These are phyloP conservation scores for Lasiodiplodia citricola DNA, from an alignment of 2,329 filamentous ascomycete species.

Conservation along the genomic window DNA sequence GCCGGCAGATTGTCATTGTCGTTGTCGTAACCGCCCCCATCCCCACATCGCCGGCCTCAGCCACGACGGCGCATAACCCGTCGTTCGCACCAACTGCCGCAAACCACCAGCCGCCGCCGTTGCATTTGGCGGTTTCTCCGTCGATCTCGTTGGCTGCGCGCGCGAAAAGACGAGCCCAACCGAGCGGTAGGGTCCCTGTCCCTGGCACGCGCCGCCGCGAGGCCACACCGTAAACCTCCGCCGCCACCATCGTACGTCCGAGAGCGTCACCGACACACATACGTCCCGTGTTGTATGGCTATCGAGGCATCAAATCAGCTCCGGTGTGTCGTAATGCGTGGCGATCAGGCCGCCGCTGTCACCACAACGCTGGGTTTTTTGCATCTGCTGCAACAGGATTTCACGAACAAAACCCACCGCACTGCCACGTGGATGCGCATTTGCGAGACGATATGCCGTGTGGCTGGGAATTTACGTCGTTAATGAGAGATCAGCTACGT, in stretches of 20 bases:
- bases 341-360: background rate
- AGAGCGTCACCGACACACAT: background rate
- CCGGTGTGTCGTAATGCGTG: background rate
- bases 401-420: background rate
- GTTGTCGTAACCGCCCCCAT: background rate
- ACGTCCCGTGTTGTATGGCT: conserved; percentile 1
- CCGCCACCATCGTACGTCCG: background rate
- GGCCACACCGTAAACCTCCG: background rate
- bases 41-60: background rate
- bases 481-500: background rate
- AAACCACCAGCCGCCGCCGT: background rate
- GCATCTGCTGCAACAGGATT: background rate
- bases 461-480: background rate
- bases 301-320: background rate
- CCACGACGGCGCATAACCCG: conserved; percentile 1
- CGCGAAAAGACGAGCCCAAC: background rate
- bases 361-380: background rate
- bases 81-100: conserved; percentile 1
- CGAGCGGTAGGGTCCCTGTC: background rate
- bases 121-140: background rate
- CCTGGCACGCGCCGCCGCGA: background rate
- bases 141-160: background rate
- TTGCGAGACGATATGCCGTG: background rate
- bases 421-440: background rate
- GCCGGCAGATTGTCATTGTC: conserved; percentile 9